Percentiles rank a stretch among this genome's conserved stretches.
Evolutionary conservation across 169 alveolate species (phyloP).

Genomic region (Eimeria acervulina): DNA sequence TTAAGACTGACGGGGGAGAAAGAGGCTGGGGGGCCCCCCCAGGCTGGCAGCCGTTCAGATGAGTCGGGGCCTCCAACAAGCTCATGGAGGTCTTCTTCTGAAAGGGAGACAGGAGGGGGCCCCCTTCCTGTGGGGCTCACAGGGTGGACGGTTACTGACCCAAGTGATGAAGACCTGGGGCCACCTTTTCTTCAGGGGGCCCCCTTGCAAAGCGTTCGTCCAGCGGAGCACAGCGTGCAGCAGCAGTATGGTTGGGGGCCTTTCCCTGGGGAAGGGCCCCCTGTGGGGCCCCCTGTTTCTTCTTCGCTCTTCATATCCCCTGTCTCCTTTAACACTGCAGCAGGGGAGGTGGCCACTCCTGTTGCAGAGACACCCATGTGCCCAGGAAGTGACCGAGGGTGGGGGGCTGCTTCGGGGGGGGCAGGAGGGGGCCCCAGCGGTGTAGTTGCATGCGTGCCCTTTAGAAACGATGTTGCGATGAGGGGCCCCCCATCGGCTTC

Average conservation of each 20-base stretch:
- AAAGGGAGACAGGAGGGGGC: slow-evolving; percentile 19
- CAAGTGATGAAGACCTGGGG: slow-evolving; percentile 59
- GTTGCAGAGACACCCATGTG: background rate
- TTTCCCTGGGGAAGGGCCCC: background rate
- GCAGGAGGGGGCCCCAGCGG: slow-evolving; percentile 24
- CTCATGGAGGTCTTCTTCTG: slow-evolving; percentile 59
- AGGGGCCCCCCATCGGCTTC: background rate
- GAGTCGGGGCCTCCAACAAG: slow-evolving; percentile 29
- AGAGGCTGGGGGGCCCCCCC: slow-evolving; percentile 7
- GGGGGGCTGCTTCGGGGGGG: slow-evolving; percentile 47
- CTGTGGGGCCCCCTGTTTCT: slow-evolving; percentile 23
- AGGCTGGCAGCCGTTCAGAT: slow-evolving; percentile 1
- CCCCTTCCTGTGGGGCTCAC: background rate
- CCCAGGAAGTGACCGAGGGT: background rate
- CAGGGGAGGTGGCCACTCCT: background rate
- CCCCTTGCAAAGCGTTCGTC: background rate
- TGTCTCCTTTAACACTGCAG: background rate
- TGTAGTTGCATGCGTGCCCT: background rate
- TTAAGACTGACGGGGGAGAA: background rate
- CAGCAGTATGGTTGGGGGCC: slow-evolving; percentile 10
- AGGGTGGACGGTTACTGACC: slow-evolving; percentile 19
- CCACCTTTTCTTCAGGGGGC: slow-evolving; percentile 51
- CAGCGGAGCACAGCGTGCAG: slow-evolving; percentile 19
- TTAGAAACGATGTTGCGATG: background rate
- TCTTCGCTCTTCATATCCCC: slow-evolving; percentile 14